Base-by-base conservation (phyloP, 179 eudicot genomes). In the Sideroxylon spinosum region DNA sequence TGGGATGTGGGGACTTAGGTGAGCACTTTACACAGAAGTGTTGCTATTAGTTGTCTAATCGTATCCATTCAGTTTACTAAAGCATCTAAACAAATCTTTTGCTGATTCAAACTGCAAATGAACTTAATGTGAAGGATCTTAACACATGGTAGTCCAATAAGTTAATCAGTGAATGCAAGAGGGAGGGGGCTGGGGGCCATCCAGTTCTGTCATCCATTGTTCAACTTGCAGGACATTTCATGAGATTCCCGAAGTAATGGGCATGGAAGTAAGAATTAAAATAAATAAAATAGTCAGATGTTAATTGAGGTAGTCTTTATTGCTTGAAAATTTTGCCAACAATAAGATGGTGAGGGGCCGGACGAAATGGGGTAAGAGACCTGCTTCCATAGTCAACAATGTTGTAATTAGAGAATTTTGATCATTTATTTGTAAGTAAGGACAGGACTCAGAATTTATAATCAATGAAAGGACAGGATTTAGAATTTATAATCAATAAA, bases 31-130 rank as follows among this genome's bases (percentile, higher is more conserved):
- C 64, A 48, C 52, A 63, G 53, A 50, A 49, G 44, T 10, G 64
- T 10, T 14, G 10, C 57, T 25, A 53, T 61, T 50, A 72, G 50
- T 50, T 73, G 77, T 79, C 81, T 64, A 79, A 73, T 63, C 78
- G 63, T 17, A 23, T 28, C 22, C 22, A 64, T 52, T 50, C 52
- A 53, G 72, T 79, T 79, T 73, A 73, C 71, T 73, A 79, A 28
- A 48, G 76, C 77, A 61, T 61, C 77, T 72, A 28, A 78, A 73
- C 77, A 61, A 72, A 71, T 61, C 61, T 79, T 72, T 62, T 53
- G 28, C 71, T 73, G 49, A 62, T 49, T 73, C 68, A 14, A 50
- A 23, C 59, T 62, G 50, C 20, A 73, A 23, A 8, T 26, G 20
- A 68, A 67, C 68, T 50, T 64, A 65, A 65, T 64, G 61, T 44